These are phyloP conservation scores for Lobulomyces angularis DNA, from an alignment of 192 early-diverging fungal species.

Conservation along the genomic window DNA sequence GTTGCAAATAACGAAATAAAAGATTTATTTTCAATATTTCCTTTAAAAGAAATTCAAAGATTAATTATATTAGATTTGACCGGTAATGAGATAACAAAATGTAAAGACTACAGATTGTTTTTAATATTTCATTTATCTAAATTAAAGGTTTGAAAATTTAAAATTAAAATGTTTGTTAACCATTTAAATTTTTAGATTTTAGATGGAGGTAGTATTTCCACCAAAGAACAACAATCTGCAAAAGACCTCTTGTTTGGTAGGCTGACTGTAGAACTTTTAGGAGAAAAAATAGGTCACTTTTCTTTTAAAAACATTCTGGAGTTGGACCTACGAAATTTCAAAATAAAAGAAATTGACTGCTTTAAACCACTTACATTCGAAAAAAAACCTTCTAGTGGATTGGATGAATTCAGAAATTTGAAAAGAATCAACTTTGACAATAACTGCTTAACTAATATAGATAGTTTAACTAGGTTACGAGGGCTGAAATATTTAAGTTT, in stretches of 20 bases:
- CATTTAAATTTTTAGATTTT: constrained; percentile 22
- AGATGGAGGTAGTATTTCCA: constrained; percentile 37
- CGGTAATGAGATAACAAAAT: constrained; percentile 39
- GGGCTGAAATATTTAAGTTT: constrained; percentile 30
- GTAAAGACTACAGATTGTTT: constrained; percentile 39
- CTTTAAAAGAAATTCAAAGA: constrained; percentile 40
- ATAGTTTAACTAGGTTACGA: constrained; percentile 26
- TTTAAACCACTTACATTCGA: too few species aligned
- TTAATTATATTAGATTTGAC: constrained; percentile 50
- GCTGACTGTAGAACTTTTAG: constrained; percentile 45
- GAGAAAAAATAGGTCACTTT: constrained; percentile 45
- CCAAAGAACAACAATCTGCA: constrained; percentile 35
- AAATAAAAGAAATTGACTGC: constrained; percentile 47
- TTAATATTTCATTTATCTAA: constrained; percentile 40
- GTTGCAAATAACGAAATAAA: constrained; percentile 40
- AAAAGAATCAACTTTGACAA: constrained; percentile 44
- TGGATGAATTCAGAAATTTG: constrained; percentile 34
- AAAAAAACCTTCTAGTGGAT: constrained; percentile 1
- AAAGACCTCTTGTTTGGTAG: constrained; percentile 44
- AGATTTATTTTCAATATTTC: constrained; percentile 40
- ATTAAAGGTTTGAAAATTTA: constrained; percentile 28
- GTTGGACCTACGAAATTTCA: constrained; percentile 49
- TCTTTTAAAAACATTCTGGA: constrained; percentile 41
- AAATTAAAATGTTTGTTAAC: neutral
- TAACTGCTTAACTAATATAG: constrained; percentile 36